These are phyloP conservation scores for Phialemoniopsis sp. DNA, from an alignment of 2,329 filamentous ascomycete species.

Conservation along the genomic window DNA sequence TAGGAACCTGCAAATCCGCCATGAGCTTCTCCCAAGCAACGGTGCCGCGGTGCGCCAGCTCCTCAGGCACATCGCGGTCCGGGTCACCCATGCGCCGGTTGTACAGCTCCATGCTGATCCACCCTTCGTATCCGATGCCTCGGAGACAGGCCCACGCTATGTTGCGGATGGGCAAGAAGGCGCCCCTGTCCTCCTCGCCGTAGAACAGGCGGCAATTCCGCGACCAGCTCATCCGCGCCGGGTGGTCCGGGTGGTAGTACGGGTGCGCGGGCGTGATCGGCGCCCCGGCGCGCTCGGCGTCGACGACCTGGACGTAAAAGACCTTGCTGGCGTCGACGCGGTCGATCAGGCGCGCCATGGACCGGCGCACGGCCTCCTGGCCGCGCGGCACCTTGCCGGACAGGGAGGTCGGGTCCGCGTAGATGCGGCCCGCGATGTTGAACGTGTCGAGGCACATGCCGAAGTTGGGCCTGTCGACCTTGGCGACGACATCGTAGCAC, in stretches of 20 bases:
- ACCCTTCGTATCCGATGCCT: slow-evolving; percentile 53
- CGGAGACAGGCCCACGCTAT: slow-evolving; percentile 48
- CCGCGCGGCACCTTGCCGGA: slow-evolving; percentile 32
- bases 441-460: slow-evolving; percentile 61
- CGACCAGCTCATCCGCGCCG: slow-evolving; percentile 60
- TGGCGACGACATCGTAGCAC: slow-evolving; percentile 49
- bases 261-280: slow-evolving; percentile 46
- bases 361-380: slow-evolving; percentile 40
- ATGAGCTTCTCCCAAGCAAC: slow-evolving; percentile 39
- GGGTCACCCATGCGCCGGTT: slow-evolving; percentile 43
- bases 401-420: slow-evolving; percentile 45
- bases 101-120: slow-evolving; percentile 58
- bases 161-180: slow-evolving; percentile 52
- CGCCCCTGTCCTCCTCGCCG: slow-evolving; percentile 48
- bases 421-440: slow-evolving; percentile 56
- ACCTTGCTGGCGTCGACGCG: slow-evolving; percentile 48
- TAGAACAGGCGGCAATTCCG: slow-evolving; percentile 58
- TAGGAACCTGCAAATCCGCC: too few species aligned
- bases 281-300: slow-evolving; percentile 46
- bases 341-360: slow-evolving; percentile 38
- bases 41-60: slow-evolving; percentile 47
- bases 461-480: slow-evolving; percentile 52
- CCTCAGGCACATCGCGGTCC: slow-evolving; percentile 36
- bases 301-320: slow-evolving; percentile 60
- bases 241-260: slow-evolving; percentile 48